phyloP scores from a whole-genome alignment of 192 early-diverging fungal genomes.

The Backusella psychrophila region DNA sequence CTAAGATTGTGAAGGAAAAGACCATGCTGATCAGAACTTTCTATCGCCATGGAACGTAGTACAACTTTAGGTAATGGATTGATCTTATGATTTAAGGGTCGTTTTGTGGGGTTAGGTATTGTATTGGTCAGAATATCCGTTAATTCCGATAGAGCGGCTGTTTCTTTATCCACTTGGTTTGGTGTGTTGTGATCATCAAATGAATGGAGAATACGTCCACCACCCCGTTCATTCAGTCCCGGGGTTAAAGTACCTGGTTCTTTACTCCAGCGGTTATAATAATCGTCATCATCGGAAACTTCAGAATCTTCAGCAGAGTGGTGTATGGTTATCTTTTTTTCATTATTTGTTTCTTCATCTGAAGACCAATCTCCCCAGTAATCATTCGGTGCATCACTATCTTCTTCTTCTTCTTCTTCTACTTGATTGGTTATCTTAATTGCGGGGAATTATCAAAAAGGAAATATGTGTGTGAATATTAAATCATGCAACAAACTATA shows the following conservation, averaged over 20 bases:
- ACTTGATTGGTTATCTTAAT: not conserved
- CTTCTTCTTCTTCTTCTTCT: not conserved
- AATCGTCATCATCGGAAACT: conserved; percentile 16
- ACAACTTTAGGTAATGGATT: conserved; percentile 30
- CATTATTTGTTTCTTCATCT: conserved; percentile 18
- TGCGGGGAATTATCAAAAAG: not conserved
- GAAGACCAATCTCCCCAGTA: conserved; percentile 44
- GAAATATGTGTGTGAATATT: conserved; percentile 1
- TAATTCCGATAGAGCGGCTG: conserved; percentile 27
- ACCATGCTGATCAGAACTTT: not conserved
- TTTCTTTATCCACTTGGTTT: conserved; percentile 33
- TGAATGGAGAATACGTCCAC: conserved; percentile 1
- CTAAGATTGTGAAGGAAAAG: conserved; percentile 24
- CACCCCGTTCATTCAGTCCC: not conserved
- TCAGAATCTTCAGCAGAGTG: conserved; percentile 22
- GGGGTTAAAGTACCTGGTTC: conserved; percentile 35
- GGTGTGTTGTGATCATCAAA: conserved; percentile 1
- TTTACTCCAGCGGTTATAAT: conserved; percentile 34
- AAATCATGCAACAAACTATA: not conserved
- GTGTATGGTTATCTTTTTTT: not conserved
- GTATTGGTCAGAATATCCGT: conserved; percentile 28
- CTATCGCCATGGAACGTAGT: not conserved
- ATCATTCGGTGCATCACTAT: conserved; percentile 26
- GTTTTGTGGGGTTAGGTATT: conserved; percentile 10
- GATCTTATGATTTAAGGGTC: not conserved